Evolutionary conservation across 2,329 filamentous ascomycete genomes (phyloP).

Genomic region (Ilyonectria mors-panacis): DNA sequence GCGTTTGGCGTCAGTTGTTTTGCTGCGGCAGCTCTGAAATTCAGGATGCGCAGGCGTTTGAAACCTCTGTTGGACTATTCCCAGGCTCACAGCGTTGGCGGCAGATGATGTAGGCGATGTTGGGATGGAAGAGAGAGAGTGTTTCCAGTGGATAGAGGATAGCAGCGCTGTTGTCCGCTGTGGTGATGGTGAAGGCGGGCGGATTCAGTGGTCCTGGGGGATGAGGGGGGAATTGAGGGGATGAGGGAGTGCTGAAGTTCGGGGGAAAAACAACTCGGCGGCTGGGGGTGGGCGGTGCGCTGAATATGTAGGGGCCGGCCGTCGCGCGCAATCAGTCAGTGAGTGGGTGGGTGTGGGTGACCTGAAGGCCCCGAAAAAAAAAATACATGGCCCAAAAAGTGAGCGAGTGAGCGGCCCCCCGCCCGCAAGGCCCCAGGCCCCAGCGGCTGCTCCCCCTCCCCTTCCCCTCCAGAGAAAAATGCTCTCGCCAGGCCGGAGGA

Average conservation of each 20-base stretch:
- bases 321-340: slow-evolving; percentile 52
- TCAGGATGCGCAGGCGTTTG: slow-evolving; percentile 17
- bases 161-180: slow-evolving; percentile 38
- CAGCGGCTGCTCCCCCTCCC: slow-evolving; percentile 13
- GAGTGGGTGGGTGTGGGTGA: slow-evolving; percentile 30
- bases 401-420: slow-evolving; percentile 23
- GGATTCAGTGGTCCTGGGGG: slow-evolving; percentile 47
- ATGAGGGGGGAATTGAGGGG: slow-evolving; percentile 45
- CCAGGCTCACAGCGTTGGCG: neutral
- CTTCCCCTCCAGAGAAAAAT: slow-evolving; percentile 6
- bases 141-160: slow-evolving; percentile 35
- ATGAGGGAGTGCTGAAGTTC: slow-evolving; percentile 50
- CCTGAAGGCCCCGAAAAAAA: slow-evolving; percentile 38
- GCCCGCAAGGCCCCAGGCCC: slow-evolving; percentile 9
- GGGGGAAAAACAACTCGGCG: slow-evolving; percentile 50
- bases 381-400: slow-evolving; percentile 24
- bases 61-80: slow-evolving; percentile 16
- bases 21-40: slow-evolving; percentile 13
- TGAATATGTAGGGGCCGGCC: slow-evolving; percentile 54
- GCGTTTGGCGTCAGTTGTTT: slow-evolving; percentile 13
- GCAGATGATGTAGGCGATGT: slow-evolving; percentile 11
- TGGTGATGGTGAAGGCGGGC: slow-evolving; percentile 45
- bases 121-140: slow-evolving; percentile 17
- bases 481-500: neutral
- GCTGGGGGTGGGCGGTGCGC: slow-evolving; percentile 53